Base-by-base conservation (phyloP, 441 rosid species). In the Arabidopsis hybrid region DNA sequence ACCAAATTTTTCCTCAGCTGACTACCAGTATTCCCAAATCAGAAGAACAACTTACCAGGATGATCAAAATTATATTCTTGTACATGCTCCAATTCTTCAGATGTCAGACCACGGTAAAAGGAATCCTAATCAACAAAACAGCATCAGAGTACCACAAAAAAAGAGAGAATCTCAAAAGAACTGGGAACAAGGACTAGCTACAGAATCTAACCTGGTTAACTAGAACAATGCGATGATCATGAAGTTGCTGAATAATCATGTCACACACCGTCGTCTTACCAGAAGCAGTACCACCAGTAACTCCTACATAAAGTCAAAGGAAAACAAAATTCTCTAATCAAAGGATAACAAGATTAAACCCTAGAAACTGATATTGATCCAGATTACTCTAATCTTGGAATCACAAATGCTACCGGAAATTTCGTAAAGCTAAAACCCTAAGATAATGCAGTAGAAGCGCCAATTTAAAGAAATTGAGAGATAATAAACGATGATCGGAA, bases 231-330 rank as follows among this genome's bases (percentile, higher is more conserved):
- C 99, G 96, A 76, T 95, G 99, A 86, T 95, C 99, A 65, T 89
- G 99, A 78, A 95, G 98, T 78, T 92, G 96, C 68, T 95, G 98
- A 75, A 95, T 95, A 61, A 95, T 95, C 99, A 92, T 90, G 77
- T 95, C 99, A 74, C 99, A 95, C 21, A 95, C 99, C 0, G 98
- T 95, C 12, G 99, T 95, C 83, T 95, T 95, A 52, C 99, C 99
- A 0, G 99, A 95, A 81, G 99, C 98, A 4, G 98, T 95, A 79
- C 99, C 99, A 64, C 99, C 99, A 10, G 93, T 91, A 17, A 95
- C 99, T 71, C 99, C 98, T 95, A 80, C 61, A 76, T 1, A 40
- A 34, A 52, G 7, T 59, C 42, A 53, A 60, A 38, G 1, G 2
- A 59, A 11, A 42, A 16, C 38, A 65, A 4, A 5, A 34, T 34